Base-by-base conservation (phyloP, 192 early-diverging fungal species). In the Piromyces finnis region DNA sequence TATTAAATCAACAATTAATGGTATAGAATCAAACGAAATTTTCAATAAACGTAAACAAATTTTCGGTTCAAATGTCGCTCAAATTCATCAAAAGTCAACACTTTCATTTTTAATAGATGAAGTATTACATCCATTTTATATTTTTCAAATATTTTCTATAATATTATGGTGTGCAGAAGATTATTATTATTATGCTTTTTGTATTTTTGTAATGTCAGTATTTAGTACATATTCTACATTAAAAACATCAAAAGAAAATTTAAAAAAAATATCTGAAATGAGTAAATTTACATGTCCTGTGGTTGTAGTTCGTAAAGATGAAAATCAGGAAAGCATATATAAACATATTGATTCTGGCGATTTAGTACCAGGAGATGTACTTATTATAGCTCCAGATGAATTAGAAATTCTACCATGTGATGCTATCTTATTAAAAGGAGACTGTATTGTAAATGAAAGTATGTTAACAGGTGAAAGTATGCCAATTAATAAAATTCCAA, bases 371-470 rank as follows among this genome's bases (percentile, higher is more conserved):
- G 98, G 98, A 30, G 98, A 99, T 83, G 87, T 99, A 29, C 93
- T 97, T 83, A 95, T 51, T 4, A 51, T 51, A 17, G 41, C 41
- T 22, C 41, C 41, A 22, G 14, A 51, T 51, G 41, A 51, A 51
- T 51, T 51, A 51, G 41, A 77, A 26, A 22, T 12, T 3, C 28
- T 97, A 30, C 96, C 98, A 0, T 98, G 96, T 84, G 98, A 99
- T 82, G 94, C 95, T 5, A 86, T 98, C 30, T 88, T 99, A 22
- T 87, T 98, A 17, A 88, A 93, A 29, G 98, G 98, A 39, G 95
- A 95, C 83, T 98, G 96, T 82, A 98, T 99, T 80, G 92, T 98
- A 36, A 98, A 98, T 87, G 98, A 98, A 86, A 93, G 85, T 82
- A 85, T 85, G n/a, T 88, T 99, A 18, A 99, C 98, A 0, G 98